phyloP scores from a whole-genome alignment of 2,329 filamentous ascomycete genomes.

The Peltaster fructicola region DNA sequence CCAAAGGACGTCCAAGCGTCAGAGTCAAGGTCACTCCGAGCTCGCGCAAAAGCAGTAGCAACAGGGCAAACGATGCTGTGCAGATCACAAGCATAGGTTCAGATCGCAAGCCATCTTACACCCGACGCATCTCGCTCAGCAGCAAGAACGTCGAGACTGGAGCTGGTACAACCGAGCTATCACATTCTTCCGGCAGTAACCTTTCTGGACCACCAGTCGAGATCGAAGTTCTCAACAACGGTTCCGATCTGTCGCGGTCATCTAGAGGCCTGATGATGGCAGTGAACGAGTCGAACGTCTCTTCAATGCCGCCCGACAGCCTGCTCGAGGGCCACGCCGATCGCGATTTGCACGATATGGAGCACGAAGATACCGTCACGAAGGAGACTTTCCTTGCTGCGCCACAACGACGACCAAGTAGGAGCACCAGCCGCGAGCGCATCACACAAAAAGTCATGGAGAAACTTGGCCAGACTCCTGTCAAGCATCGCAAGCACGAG shows the following conservation, averaged over 20 bases:
- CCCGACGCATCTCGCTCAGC: conserved; percentile 47
- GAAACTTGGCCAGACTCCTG: conserved; percentile 38
- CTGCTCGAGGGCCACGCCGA: conserved; percentile 41
- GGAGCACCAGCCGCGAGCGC: conserved; percentile 48
- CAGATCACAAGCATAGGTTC: conserved; percentile 71
- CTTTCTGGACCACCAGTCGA: conserved; percentile 61
- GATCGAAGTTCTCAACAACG: conserved; percentile 62
- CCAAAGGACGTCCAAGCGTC: conserved; percentile 63
- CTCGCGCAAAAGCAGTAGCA: conserved; percentile 32
- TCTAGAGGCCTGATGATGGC: conserved; percentile 46
- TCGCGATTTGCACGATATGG: conserved; percentile 20
- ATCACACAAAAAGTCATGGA: conserved; percentile 52
- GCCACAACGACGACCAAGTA: conserved; percentile 38
- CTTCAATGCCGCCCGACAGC: conserved; percentile 58
- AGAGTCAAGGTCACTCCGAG: conserved; percentile 66
- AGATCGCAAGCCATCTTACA: conserved; percentile 52
- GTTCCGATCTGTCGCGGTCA: conserved; percentile 44
- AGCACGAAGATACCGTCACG: conserved; percentile 20
- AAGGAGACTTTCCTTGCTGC: conserved; percentile 31
- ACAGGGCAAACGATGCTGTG: conserved; percentile 49
- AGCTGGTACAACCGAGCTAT: conserved; percentile 28
- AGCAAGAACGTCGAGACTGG: conserved; percentile 23
- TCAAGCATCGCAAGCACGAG: conserved; percentile 23
- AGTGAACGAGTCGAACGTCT: conserved; percentile 65
- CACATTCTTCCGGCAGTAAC: conserved; percentile 68